Base-by-base conservation (phyloP, 345 rosid genomes). In the Eucalyptus shirleyi region DNA sequence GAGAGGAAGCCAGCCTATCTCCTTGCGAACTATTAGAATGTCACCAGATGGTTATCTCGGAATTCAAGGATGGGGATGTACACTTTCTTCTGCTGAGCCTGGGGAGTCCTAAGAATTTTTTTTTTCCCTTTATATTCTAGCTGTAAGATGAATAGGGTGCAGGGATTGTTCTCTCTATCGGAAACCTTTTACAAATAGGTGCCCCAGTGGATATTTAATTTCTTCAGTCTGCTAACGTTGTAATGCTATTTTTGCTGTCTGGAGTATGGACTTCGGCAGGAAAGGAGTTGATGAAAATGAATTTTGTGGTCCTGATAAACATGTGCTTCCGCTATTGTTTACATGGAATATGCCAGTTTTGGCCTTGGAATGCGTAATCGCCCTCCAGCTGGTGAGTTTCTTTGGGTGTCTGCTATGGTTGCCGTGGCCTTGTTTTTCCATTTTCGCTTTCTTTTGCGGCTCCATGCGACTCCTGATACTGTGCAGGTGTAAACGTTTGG, bases 141-240 rank as follows among this genome's bases (percentile, higher is more conserved):
- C 91, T 93, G 93, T 91, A 92, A 93, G 93, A 90, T 94, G 91
- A 92, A 93, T 91, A 92, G 87, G 90, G 92, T 90, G 88, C 92
- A 93, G 94, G 92, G 93, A 94, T 91, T 94, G 93, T 92, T 93
- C 88, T 86, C 88, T 88, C 88, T 90, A 87, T 89, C 65, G 91
- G 93, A 88, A 91, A 92, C 92, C 89, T 69, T 93, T 91, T 93
- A 90, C 89, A 90, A 92, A 90, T 88, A 90, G 86, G 77, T 23
- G 86, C 89, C 28, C 24, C 26, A 49, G 42, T 88, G 91, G 83
- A 28, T 60, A 44, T 45, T 50, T 28, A 87, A 55, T 42, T 87
- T 53, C 44, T 37, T n/a, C 50, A 87, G 60, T 28, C 50, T 55
- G 65, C 88, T 87, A 87, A 55, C 60, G 42, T 87, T 87, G 88